Conservation (phyloP, 208 protist genomes). For the Wallacemonas sp. region DNA sequence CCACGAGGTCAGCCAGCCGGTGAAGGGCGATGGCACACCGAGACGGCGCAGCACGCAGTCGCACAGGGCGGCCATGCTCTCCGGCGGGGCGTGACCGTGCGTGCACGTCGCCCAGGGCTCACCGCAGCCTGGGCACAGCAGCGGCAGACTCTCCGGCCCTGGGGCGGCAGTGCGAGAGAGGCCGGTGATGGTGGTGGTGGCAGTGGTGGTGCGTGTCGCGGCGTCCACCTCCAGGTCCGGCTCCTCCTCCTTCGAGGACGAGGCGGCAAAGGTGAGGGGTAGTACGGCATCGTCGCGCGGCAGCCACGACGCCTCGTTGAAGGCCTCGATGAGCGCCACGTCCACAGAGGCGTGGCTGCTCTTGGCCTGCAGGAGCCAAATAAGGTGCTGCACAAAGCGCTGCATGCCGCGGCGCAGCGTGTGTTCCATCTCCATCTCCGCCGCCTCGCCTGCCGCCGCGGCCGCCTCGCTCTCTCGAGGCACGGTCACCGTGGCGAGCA, state of each 20-base stretch:
- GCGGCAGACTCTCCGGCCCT: neutral
- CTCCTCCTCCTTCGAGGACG: conserved; percentile 14
- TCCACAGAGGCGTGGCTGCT: conserved; percentile 34
- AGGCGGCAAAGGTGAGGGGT: conserved; percentile 21
- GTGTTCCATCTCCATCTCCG: conserved; percentile 3
- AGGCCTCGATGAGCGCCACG: conserved; percentile 60
- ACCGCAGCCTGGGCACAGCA: conserved; percentile 71
- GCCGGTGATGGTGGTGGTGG: conserved; percentile 17
- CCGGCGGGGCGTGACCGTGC: conserved; percentile 44
- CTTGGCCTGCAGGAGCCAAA: conserved; percentile 29
- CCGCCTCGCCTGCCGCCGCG: neutral
- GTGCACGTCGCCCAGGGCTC: conserved; percentile 60
- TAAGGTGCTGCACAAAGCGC: conserved; percentile 21
- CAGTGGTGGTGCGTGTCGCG: conserved; percentile 14
- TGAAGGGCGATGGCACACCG: conserved; percentile 56
- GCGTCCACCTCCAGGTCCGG: conserved; percentile 18
- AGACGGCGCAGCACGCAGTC: conserved; percentile 54
- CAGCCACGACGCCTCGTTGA: conserved; percentile 66
- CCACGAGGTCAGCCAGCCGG: conserved; percentile 54
- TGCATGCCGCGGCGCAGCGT: conserved; percentile 1
- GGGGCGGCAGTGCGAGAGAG: conserved; percentile 4
- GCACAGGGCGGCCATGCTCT: conserved; percentile 57
- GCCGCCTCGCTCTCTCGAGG: conserved; percentile 2
- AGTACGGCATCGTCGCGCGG: conserved; percentile 32
- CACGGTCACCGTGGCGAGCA: conserved; percentile 23